Conservation (phyloP, 192 early-diverging fungal species). For the Coemansia sp. region DNA sequence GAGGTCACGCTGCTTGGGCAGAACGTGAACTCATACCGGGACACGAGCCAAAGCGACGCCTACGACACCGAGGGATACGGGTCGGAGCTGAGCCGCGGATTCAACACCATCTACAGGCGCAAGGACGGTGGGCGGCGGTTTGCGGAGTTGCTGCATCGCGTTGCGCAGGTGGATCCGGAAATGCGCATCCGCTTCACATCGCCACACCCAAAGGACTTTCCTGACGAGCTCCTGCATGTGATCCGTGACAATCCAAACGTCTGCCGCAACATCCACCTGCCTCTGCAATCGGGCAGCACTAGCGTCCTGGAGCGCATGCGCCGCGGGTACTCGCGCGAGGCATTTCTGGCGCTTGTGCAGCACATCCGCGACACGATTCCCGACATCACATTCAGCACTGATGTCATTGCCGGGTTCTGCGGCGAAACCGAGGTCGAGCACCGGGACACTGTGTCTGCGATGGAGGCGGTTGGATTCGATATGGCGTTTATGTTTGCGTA, state of each 20-base stretch:
- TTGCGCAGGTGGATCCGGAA: slow-evolving; percentile 68
- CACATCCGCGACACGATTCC: slow-evolving; percentile 69
- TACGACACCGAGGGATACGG: slow-evolving; percentile 52
- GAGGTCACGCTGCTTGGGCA: slow-evolving; percentile 74
- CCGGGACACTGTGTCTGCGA: slow-evolving; percentile 64
- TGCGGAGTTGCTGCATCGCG: slow-evolving; percentile 68
- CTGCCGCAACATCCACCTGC: slow-evolving; percentile 73
- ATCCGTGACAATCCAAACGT: slow-evolving; percentile 70
- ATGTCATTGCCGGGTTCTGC: slow-evolving; percentile 77
- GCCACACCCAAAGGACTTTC: slow-evolving; percentile 81
- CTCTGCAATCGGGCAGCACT: slow-evolving; percentile 70
- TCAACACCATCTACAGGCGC: slow-evolving; percentile 75
- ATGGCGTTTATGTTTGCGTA: slow-evolving; percentile 82
- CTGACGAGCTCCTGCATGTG: slow-evolving; percentile 66
- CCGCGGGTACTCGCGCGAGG: slow-evolving; percentile 71
- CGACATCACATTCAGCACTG: slow-evolving; percentile 70
- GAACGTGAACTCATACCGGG: slow-evolving; percentile 80
- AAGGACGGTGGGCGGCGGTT: slow-evolving; percentile 74
- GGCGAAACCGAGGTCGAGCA: slow-evolving; percentile 76
- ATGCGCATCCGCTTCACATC: slow-evolving; percentile 79
- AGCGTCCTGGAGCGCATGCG: slow-evolving; percentile 70
- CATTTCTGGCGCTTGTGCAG: slow-evolving; percentile 65
- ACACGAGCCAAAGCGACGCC: slow-evolving; percentile 60
- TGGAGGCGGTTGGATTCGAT: slow-evolving; percentile 69
- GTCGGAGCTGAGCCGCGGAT: slow-evolving; percentile 58